These are phyloP conservation scores for Macrophomina pseudophaseolina DNA, from an alignment of 2,329 filamentous ascomycete genomes.

Conservation along the genomic window DNA sequence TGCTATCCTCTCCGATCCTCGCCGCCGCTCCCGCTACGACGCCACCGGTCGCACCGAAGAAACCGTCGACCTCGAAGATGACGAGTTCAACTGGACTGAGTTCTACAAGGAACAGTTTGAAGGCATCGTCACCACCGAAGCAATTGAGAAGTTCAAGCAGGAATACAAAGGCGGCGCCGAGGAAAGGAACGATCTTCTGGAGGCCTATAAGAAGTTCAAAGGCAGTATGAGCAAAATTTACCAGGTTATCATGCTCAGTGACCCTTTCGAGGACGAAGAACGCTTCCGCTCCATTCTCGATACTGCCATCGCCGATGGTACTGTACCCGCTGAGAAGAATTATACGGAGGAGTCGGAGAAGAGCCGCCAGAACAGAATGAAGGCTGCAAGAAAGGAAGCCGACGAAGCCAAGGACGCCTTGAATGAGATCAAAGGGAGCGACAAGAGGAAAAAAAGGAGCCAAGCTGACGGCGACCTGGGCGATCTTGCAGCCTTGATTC, in stretches of 20 bases:
- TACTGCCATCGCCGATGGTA: conserved; percentile 72
- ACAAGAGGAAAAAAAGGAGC: conserved; percentile 54
- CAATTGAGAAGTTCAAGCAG: conserved; percentile 75
- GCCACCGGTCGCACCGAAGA: conserved; percentile 87
- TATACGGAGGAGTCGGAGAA: conserved; percentile 68
- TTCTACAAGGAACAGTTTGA: conserved; percentile 88
- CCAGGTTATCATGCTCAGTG: conserved; percentile 82
- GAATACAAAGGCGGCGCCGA: conserved; percentile 87
- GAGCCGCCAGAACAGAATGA: conserved; percentile 63
- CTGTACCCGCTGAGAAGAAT: conserved; percentile 68
- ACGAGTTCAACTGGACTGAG: conserved; percentile 83
- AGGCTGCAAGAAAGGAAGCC: conserved; percentile 69
- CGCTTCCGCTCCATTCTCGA: conserved; percentile 83
- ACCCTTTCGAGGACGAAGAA: conserved; percentile 82
- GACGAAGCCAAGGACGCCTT: conserved; percentile 61
- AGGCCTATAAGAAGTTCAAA: conserved; percentile 72
- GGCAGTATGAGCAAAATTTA: conserved; percentile 82
- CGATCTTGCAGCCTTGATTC: conserved; percentile 45
- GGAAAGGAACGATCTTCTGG: conserved; percentile 77
- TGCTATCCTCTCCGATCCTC: conserved; percentile 83
- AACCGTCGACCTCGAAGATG: conserved; percentile 70
- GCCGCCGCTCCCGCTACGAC: conserved; percentile 76
- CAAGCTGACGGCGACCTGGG: conserved; percentile 39
- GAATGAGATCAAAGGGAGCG: conserved; percentile 61
- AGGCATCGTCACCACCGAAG: conserved; percentile 73